Base-by-base conservation (phyloP, 2,329 filamentous ascomycete species). In the Didymella arachidicola region DNA sequence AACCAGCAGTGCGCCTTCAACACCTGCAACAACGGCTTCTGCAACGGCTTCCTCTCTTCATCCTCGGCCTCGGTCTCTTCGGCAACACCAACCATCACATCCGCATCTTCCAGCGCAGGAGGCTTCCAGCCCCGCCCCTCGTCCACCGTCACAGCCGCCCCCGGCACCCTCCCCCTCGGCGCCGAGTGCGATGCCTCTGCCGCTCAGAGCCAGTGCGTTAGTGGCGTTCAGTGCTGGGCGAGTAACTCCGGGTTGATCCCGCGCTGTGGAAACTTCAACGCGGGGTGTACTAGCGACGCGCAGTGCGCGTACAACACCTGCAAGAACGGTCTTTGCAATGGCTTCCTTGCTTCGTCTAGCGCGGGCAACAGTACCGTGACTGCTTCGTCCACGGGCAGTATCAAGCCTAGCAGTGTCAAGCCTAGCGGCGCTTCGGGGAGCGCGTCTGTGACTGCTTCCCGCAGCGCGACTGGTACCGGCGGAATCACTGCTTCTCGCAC, bases 1-100 rank as follows among this genome's bases (percentile, higher is more conserved):
- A 50, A 68, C 53, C 27, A 62, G 38, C 63, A 68, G 45, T 65
- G 65, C 47, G 63, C 65, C 7, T 69, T 60, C 57, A 69, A 69
- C 56, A 63, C 51, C 0, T 68, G 66, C 49, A 63, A 68, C 22
- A 14, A 55, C 34, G 65, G 65, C 11, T 43, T 66, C 32, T 69
- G 66, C 55, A 69, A 67, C 50, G 65, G 60, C 25, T 47, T 62
- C 29, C 3, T 61, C 3, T 7, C 61, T 12, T 50, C 57, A 8
- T 45, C 61, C 2, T 46, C 65, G 2, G 30, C 59, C 12, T 46
- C 65, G 2, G 30, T 57, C 12, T 14, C 46, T 26, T 61, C 63
- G 3, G 48, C 62, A 4, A 44, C 64, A 27, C 32, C 62, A 3
- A 54, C 61, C 12, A 43, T 34, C 7, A 48, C 57, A 26, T 41